Evolutionary conservation across 2,329 filamentous ascomycete genomes (phyloP).

Genomic region (Nemania diffusa): DNA sequence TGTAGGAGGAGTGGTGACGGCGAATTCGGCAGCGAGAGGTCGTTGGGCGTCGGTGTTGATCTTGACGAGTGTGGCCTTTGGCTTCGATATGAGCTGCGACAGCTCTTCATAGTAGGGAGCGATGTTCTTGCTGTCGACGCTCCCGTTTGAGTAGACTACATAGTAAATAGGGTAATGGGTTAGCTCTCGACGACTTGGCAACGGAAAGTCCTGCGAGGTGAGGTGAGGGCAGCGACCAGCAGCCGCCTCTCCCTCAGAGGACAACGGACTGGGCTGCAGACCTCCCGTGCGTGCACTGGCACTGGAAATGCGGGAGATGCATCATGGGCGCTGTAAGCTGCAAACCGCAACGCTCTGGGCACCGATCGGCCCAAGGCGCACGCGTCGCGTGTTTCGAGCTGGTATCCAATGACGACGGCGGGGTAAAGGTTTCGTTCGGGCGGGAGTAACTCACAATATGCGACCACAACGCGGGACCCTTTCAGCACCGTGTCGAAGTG

Average conservation of each 20-base stretch:
- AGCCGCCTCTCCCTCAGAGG: background rate
- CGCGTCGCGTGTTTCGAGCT: constrained; percentile 35
- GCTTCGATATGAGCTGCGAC: constrained; percentile 74
- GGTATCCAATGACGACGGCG: constrained; percentile 45
- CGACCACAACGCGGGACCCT: constrained; percentile 81
- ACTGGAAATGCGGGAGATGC: constrained; percentile 9
- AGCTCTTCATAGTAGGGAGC: constrained; percentile 85
- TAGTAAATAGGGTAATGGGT: constrained; percentile 29
- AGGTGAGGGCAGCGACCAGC: constrained; percentile 6
- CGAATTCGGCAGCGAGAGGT: constrained; percentile 74
- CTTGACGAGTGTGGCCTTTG: constrained; percentile 82
- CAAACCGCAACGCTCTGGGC: background rate
- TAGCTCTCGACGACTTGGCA: constrained; percentile 42
- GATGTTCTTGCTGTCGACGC: constrained; percentile 83
- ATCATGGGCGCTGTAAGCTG: background rate
- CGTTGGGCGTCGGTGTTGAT: constrained; percentile 81
- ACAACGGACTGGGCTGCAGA: background rate
- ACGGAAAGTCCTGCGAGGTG: background rate
- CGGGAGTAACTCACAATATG: constrained; percentile 76
- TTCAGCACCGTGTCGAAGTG: constrained; percentile 76
- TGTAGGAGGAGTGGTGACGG: constrained; percentile 83
- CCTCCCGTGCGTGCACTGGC: constrained; percentile 4
- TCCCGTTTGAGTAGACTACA: constrained; percentile 89
- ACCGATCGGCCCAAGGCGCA: constrained; percentile 1
- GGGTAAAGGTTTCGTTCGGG: constrained; percentile 36